Conservation (phyloP, 352 stramenopile species). For the Pythium sp. region DNA sequence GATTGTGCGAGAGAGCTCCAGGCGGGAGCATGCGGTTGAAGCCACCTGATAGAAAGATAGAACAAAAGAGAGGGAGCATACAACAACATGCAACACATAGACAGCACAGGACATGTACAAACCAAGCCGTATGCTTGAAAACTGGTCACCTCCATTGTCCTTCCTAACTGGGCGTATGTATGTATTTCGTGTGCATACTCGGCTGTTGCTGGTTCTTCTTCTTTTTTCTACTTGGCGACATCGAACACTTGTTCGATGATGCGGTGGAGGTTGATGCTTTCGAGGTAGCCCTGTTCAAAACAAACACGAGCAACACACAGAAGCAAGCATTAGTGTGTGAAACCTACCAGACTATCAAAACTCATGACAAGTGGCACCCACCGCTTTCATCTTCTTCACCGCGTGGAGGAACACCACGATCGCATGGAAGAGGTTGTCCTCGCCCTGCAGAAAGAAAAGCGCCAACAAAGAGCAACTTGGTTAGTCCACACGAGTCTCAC, state of each 20-base stretch:
- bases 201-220: neutral
- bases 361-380: constrained; percentile 25
- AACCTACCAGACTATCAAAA: neutral
- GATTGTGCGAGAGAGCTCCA: neutral
- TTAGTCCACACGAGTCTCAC: neutral
- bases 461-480: neutral
- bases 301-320: constrained; percentile 7
- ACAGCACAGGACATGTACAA: neutral
- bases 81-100: neutral
- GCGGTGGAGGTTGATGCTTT: constrained; percentile 85
- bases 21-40: neutral
- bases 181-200: constrained; percentile 2
- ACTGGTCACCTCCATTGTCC: neutral
- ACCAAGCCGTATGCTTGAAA: neutral
- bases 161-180: neutral
- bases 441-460: constrained; percentile 40
- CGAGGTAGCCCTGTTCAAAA: constrained; percentile 60
- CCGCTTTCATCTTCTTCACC: constrained; percentile 84
- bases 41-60: neutral
- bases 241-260: constrained; percentile 86
- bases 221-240: constrained; percentile 62
- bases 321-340: neutral
- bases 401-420: constrained; percentile 84
- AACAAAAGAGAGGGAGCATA: neutral
- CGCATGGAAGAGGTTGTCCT: constrained; percentile 83